Evolutionary conservation across 1,284 basidiomycete species (phyloP), one percentile per base, ranked within the genome.

Genomic region (Ceratorhiza oryzae-sativae): DNA sequence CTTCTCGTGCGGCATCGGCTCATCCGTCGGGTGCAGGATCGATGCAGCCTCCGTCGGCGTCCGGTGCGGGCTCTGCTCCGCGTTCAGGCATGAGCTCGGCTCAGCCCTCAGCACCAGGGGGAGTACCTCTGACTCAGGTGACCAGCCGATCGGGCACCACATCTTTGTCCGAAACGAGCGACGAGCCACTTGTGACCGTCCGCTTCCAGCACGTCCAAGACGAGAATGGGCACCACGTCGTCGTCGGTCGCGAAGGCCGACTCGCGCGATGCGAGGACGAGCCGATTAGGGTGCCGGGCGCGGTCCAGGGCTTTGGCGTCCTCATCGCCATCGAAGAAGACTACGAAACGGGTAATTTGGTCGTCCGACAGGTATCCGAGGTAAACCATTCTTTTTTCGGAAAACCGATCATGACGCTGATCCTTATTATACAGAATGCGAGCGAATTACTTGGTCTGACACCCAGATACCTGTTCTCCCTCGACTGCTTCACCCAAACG

Each of bases 281-380:
- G 88, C 93, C 93, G 0, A 95, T 97, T 63, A 88, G 89, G 10
- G 90, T 90, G 0, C 94, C 93, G 2, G 93, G 93, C 1, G 90
- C 93, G 0, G 87, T 95, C 0, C 94, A 97, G 81, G 89, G 89
- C 0, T 97, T 92, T 77, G 94, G 93, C 9, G 90, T 95, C 0
- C 84, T 95, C 18, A 85, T 96, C 60, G 92, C 88, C 0, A 81
- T 95, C 1, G 88, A 92, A 74, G 88, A 93, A 77, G 82, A 87
- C 34, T 81, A 85, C 12, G 87, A 90, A 1, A 82, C 82, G 1
- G 88, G 85, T 9, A 83, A 83, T 8, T 80, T 94, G 34, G 76
- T 85, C 1, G 90, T 95, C 18, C 85, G 90, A 10, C 94, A 95
- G 77, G 91, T 92, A 0, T 95, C 93, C 13, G 93, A 95, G 83